These are phyloP conservation scores for Tylopilus subfusipes DNA, from an alignment of 768 basidiomycete genomes.

Conservation along the genomic window DNA sequence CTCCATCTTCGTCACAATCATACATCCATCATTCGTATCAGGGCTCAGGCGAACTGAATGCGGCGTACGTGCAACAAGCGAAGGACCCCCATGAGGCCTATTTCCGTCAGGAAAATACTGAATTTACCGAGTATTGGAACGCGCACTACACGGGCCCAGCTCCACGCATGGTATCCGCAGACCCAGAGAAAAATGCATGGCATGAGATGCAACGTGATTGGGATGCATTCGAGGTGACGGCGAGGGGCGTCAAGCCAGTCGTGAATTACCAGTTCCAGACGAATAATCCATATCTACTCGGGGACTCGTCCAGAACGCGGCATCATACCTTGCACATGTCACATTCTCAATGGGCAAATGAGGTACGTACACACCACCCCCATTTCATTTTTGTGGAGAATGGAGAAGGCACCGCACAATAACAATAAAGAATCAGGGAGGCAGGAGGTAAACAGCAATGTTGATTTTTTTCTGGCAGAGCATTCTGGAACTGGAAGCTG, in stretches of 20 bases:
- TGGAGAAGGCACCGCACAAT: constrained; percentile 7
- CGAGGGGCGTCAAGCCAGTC: constrained; percentile 57
- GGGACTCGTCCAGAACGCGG: constrained; percentile 48
- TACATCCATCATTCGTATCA: constrained; percentile 15
- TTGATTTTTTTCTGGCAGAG: constrained; percentile 47
- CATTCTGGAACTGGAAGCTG: constrained; percentile 86
- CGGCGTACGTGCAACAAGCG: constrained; percentile 18
- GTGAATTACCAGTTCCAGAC: constrained; percentile 66
- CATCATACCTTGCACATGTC: constrained; percentile 42
- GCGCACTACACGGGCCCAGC: constrained; percentile 33
- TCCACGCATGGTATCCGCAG: constrained; percentile 10
- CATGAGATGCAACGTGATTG: constrained; percentile 68
- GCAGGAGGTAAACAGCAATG: constrained; percentile 8
- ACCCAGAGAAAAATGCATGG: constrained; percentile 45
- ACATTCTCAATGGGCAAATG: constrained; percentile 29
- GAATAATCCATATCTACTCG: constrained; percentile 75
- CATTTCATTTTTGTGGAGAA: constrained; percentile 12
- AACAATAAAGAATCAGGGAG: background rate
- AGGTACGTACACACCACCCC: constrained; percentile 34
- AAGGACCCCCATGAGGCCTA: constrained; percentile 60
- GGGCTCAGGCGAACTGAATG: constrained; percentile 17
- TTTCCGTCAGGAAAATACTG: constrained; percentile 65
- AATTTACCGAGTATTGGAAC: constrained; percentile 62
- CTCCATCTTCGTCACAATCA: constrained; percentile 8
- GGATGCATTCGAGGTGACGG: constrained; percentile 78